Percentiles rank a stretch among this genome's conserved stretches.
These are phyloP conservation scores for Tricholoma furcatifolium DNA, from an alignment of 768 basidiomycete genomes.

Conservation along the genomic window DNA sequence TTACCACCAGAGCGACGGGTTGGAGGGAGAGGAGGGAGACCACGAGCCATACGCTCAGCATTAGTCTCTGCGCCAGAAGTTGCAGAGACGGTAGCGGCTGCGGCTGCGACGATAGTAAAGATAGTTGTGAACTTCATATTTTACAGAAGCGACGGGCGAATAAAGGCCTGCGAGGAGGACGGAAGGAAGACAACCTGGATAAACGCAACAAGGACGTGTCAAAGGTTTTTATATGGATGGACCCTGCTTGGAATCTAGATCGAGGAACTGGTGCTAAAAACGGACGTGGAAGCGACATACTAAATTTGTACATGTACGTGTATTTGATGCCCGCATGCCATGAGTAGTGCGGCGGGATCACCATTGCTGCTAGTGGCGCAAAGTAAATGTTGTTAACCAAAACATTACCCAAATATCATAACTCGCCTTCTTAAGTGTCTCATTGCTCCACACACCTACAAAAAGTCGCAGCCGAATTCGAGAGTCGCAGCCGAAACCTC, in stretches of 20 bases:
- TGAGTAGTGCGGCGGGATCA: neutral
- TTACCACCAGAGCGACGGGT: slow-evolving; percentile 32
- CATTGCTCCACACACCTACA: too few species aligned
- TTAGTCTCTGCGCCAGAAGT: slow-evolving; percentile 41
- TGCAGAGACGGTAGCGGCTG: slow-evolving; percentile 35
- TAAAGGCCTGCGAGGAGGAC: slow-evolving; percentile 9
- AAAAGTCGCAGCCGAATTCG: too few species aligned
- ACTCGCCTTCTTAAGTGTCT: too few species aligned
- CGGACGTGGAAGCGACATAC: slow-evolving; percentile 16
- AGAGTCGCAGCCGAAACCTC: too few species aligned
- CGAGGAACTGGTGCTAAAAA: neutral
- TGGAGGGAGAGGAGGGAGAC: slow-evolving; percentile 50
- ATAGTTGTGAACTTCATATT: slow-evolving; percentile 41
- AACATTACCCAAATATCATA: too few species aligned
- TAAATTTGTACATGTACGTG: slow-evolving; percentile 15
- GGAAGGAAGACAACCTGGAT: slow-evolving; percentile 10
- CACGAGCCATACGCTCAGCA: slow-evolving; percentile 50
- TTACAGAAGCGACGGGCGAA: slow-evolving; percentile 14
- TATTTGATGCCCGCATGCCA: neutral
- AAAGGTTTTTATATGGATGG: slow-evolving; percentile 9
- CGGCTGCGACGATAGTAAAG: slow-evolving; percentile 36
- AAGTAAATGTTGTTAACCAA: neutral
- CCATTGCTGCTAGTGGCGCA: slow-evolving; percentile 13
- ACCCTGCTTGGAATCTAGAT: slow-evolving; percentile 8
- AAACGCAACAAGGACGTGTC: neutral